Conservation (phyloP, 129 eudicot genomes). For the Dittrichia graveolens region DNA sequence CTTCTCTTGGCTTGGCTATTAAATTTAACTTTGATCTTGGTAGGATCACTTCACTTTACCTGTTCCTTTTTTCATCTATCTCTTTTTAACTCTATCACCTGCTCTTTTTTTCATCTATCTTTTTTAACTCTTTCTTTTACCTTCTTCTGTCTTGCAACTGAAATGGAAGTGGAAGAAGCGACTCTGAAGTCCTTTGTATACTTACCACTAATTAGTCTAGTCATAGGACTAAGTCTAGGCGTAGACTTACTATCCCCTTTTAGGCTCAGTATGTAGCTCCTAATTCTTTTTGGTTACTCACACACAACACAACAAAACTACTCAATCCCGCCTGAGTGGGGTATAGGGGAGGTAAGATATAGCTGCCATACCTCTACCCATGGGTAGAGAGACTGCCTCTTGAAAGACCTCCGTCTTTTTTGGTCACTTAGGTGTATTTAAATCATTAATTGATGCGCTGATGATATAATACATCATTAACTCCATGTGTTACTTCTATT, state of each 20-base stretch:
- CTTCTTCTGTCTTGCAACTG: not conserved
- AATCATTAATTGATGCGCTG: conserved; percentile 1
- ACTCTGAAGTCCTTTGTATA: not conserved
- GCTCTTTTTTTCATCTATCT: conserved; percentile 5
- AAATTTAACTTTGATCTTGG: not conserved
- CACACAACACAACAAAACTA: too few relatives aligned
- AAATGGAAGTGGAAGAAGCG: not conserved
- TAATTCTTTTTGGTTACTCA: not conserved
- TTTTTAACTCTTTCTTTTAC: not conserved
- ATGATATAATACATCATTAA: not conserved
- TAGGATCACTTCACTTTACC: not conserved
- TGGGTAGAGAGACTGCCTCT: too few relatives aligned
- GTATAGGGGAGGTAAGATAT: too few relatives aligned
- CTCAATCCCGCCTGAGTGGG: too few relatives aligned
- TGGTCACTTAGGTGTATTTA: not conserved
- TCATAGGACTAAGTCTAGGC: not conserved
- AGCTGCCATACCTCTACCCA: too few relatives aligned
- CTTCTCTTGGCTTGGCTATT: conserved; percentile 10
- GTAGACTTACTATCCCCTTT: not conserved
- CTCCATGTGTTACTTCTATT: not conserved
- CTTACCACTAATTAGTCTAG: not conserved
- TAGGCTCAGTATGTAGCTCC: not conserved
- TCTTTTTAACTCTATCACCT: not conserved
- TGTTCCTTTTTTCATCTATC: too few relatives aligned
- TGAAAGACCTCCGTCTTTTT: too few relatives aligned